Evolutionary conservation across 164 flowering plant genomes (phyloP).

Genomic region (Piper longum): DNA sequence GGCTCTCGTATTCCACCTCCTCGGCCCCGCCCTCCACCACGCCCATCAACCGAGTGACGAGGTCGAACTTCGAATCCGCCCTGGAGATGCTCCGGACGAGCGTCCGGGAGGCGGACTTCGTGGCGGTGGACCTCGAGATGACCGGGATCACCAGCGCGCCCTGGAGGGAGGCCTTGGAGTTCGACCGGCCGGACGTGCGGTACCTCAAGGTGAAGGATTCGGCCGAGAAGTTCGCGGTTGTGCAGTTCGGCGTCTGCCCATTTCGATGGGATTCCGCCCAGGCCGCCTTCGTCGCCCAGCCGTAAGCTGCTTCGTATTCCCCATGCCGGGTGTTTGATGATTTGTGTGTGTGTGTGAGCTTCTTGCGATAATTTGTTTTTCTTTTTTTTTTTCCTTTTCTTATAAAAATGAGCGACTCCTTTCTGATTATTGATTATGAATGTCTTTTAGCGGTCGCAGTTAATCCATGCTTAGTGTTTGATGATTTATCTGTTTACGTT

Average conservation of each 20-base stretch:
- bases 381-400: no score
- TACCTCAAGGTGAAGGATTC: conserved; percentile 87
- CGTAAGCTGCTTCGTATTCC: conserved; percentile 30
- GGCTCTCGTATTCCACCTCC: not conserved
- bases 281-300: conserved; percentile 56
- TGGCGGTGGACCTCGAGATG: conserved; percentile 87
- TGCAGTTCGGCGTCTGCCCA: conserved; percentile 94
- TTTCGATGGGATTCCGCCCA: conserved; percentile 62
- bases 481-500: no score
- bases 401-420: no score
- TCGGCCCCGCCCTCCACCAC: conserved; percentile 19
- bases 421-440: no score
- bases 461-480: no score
- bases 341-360: not conserved
- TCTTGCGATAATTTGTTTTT: not conserved
- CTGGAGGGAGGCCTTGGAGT: conserved; percentile 79
- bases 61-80: conserved; percentile 57
- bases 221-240: conserved; percentile 87
- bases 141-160: conserved; percentile 86
- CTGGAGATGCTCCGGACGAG: conserved; percentile 38
- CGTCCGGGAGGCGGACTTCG: conserved; percentile 69
- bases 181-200: conserved; percentile 57
- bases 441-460: no score
- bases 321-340: not conserved
- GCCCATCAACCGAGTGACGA: conserved; percentile 63